Conservation (phyloP, 306 rosid genomes). For the Pterocarpus santalinus region DNA sequence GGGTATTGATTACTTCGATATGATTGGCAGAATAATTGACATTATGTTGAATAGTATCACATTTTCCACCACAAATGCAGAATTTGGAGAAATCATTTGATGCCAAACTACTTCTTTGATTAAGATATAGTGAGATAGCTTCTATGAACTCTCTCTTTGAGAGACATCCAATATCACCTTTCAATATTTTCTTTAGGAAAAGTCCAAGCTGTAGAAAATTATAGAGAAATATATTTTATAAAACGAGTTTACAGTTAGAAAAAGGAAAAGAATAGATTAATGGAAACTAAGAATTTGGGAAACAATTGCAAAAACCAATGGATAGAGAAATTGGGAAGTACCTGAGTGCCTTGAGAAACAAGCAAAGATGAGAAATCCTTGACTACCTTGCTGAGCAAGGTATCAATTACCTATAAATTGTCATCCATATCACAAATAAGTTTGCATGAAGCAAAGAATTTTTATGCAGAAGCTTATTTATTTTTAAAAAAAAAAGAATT, state of each 20-base stretch:
- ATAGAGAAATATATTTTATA: constrained; percentile 17
- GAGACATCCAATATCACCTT: constrained; percentile 64
- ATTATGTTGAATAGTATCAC: constrained; percentile 51
- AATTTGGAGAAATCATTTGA: constrained; percentile 84
- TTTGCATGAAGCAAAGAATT: constrained; percentile 38
- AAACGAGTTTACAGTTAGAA: neutral
- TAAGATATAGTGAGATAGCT: constrained; percentile 76
- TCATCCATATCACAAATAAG: constrained; percentile 48
- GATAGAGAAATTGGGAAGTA: constrained; percentile 40
- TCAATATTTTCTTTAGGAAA: constrained; percentile 86
- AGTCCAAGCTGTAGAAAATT: constrained; percentile 75
- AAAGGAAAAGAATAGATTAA: constrained; percentile 10
- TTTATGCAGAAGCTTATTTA: neutral
- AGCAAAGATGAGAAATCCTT: constrained; percentile 93
- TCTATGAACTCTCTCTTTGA: constrained; percentile 82
- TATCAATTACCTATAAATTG: constrained; percentile 77
- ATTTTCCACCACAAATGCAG: constrained; percentile 85
- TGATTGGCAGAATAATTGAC: constrained; percentile 56
- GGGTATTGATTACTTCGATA: constrained; percentile 62
- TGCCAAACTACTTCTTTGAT: constrained; percentile 72
- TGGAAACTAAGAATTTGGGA: neutral
- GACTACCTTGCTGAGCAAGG: constrained; percentile 83
- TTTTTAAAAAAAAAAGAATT: neutral
- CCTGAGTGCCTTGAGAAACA: constrained; percentile 96
- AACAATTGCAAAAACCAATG: neutral